A percentile compares a stretch with the other conserved stretches of the same genome.
Conservation (phyloP, 257 asterid genomes). For the Craterostigma plantagineum region DNA sequence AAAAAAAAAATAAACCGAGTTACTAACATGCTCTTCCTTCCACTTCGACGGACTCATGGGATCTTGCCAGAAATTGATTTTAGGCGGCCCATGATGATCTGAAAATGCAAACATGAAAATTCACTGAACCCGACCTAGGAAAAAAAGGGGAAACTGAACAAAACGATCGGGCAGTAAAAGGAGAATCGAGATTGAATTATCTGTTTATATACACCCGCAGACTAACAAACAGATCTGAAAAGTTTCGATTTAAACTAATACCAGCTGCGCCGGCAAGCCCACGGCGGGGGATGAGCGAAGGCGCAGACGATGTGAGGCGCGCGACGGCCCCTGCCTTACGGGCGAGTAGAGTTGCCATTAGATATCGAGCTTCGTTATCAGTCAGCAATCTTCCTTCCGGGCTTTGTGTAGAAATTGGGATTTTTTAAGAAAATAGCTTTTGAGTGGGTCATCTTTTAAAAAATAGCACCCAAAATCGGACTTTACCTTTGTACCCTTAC, state of each 20-base stretch:
- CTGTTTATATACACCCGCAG: neutral
- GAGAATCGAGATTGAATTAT: neutral
- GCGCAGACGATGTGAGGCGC: conserved; percentile 23
- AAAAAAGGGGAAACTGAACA: neutral
- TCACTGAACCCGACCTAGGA: neutral
- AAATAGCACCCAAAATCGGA: no score
- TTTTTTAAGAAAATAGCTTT: no score
- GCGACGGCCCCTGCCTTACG: conserved; percentile 47
- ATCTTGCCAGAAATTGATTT: conserved; percentile 46
- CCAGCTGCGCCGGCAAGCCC: conserved; percentile 71
- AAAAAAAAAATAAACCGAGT: neutral
- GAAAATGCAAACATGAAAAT: conserved; percentile 5
- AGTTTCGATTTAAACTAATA: conserved; percentile 11
- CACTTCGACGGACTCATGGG: conserved; percentile 71
- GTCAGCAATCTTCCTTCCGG: no score
- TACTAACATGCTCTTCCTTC: conserved; percentile 85
- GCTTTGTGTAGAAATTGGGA: no score
- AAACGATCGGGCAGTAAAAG: neutral
- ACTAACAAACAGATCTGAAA: conserved; percentile 3
- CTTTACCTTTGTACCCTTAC: no score
- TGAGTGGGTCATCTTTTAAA: no score
- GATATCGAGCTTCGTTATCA: neutral
- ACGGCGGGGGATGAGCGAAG: conserved; percentile 40
- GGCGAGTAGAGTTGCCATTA: conserved; percentile 62
- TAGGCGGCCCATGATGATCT: conserved; percentile 74